Conservation (phyloP, 768 basidiomycete genomes). For the Leccinellum rugosiceps region DNA sequence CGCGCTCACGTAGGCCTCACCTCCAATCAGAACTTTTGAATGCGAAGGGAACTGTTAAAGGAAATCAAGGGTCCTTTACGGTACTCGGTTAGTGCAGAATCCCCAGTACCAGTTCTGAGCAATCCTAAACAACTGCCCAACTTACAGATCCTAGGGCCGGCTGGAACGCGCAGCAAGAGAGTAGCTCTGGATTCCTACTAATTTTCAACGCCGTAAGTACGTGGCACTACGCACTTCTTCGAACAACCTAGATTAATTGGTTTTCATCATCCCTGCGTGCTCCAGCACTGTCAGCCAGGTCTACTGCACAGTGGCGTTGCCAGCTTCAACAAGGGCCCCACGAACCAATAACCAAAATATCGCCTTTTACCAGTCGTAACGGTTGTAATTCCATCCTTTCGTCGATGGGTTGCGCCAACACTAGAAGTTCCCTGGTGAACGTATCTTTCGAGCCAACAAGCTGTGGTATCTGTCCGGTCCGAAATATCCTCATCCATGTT, state of each 20-base stretch:
- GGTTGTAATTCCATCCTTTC: not conserved
- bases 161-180: constrained; percentile 2
- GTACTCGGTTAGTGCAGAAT: no score
- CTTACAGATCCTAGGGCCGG: not conserved
- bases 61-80: no score
- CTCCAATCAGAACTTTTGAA: no score
- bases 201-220: not conserved
- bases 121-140: no score
- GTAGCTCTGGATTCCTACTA: not conserved
- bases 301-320: not conserved
- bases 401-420: not conserved
- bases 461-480: not conserved
- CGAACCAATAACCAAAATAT: not conserved
- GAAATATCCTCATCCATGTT: not conserved
- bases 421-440: not conserved
- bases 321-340: not conserved
- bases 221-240: not conserved
- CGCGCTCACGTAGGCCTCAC: no score
- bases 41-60: no score
- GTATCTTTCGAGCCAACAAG: not conserved
- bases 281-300: constrained; percentile 2
- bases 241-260: not conserved
- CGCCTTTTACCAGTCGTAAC: not conserved
- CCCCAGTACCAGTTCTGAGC: no score
- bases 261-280: not conserved